A percentile compares a stretch with the other conserved stretches of the same genome.
These are phyloP conservation scores for Gynandropsis gynandra DNA, from an alignment of 345 rosid genomes.

Conservation along the genomic window DNA sequence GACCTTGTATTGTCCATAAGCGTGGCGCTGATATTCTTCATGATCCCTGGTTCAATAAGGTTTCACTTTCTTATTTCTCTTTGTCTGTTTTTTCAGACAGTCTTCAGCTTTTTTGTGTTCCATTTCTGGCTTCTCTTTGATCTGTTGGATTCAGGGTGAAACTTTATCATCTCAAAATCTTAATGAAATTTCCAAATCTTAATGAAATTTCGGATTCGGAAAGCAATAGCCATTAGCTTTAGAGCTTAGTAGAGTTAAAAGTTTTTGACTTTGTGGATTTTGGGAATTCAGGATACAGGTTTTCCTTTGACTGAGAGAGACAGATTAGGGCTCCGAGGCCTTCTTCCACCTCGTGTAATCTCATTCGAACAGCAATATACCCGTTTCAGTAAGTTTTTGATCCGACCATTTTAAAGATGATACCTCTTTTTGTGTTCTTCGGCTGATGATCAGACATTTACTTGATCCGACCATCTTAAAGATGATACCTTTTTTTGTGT, in stretches of 20 bases:
- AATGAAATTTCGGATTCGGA: too few species aligned
- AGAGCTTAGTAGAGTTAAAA: background rate
- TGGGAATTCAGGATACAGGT: slow-evolving; percentile 71
- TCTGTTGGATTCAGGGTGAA: background rate
- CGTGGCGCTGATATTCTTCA: slow-evolving; percentile 98
- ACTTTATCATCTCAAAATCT: too few species aligned
- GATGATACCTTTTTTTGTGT: background rate
- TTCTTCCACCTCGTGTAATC: slow-evolving; percentile 93
- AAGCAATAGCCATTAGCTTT: too few species aligned
- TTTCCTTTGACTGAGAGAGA: slow-evolving; percentile 94
- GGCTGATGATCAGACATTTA: too few species aligned
- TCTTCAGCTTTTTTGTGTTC: background rate
- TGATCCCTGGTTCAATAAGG: slow-evolving; percentile 99
- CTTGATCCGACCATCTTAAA: background rate
- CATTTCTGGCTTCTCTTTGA: background rate
- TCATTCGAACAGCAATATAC: slow-evolving; percentile 85
- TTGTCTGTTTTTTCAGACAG: background rate
- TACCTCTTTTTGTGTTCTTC: slow-evolving; percentile 3
- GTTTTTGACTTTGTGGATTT: background rate
- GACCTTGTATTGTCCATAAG: slow-evolving; percentile 87
- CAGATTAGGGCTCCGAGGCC: slow-evolving; percentile 86
- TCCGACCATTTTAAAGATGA: background rate
- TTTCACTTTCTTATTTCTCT: too few species aligned
- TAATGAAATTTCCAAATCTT: too few species aligned
- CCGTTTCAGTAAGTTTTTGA: slow-evolving; percentile 79